Base-by-base conservation (phyloP, 768 basidiomycete genomes). In the Pleurotus cornucopiae region DNA sequence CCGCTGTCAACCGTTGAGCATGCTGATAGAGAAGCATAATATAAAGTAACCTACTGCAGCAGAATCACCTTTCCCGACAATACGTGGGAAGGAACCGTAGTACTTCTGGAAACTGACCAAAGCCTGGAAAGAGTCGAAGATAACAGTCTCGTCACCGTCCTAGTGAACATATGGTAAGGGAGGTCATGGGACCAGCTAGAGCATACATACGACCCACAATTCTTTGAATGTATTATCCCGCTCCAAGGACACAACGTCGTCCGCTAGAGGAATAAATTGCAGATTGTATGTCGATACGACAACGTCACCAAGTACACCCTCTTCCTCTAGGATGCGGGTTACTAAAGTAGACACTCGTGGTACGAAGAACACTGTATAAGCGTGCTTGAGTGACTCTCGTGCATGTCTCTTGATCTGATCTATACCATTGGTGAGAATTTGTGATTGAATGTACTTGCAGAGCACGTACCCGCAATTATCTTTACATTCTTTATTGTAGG, bases 221-320 rank as follows among this genome's bases (percentile, higher is more conserved):
- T 96, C 93, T 71, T 84, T 87, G 73, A 96, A 92, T 1, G 89
- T 86, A 58, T 77, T 80, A 46, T 94, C 91, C 61, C 86, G 72
- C 73, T 99, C 97, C 26, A 99, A 72, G 2, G 94, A 97, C 30
- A 98, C 73, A 57, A 98, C 84, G 69, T 99, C 97, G 14, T 92
- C 88, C 57, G 95, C 95, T 38, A 98, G 64, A 13, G 95, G 94
- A 59, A 98, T 93, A 63, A 98, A 91, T 63, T 95, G 94, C 20
- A 99, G 79, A 67, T 92, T 91, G 70, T 93, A 96, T 25, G 91
- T 82, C 16, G 85, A 83, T 26, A 98, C 82, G 6, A 82, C 86
- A 45, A 99, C 78, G 64, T 98, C 95, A n/a, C 97, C 97, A 13
- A 95, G 79, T 0, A 99, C 95, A n/a, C 96, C 97, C 64, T 97